Base-by-base conservation (phyloP, 2,329 filamentous ascomycete genomes). In the Nectriaceae sp. region DNA sequence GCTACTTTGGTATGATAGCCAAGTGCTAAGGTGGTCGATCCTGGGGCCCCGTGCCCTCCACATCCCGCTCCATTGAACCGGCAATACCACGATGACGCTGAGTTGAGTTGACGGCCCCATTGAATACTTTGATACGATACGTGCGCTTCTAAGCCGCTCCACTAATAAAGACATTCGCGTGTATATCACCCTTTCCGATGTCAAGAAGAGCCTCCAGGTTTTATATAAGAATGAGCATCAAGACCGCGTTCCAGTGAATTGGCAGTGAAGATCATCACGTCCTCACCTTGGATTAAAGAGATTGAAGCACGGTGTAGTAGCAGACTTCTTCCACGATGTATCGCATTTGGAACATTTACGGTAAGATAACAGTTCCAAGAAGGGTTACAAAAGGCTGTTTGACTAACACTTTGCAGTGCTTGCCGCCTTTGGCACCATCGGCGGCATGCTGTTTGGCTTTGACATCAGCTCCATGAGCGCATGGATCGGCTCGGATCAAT, bases 391-490 rank as follows among this genome's bases (percentile, higher is more conserved):
- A 31, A 31, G 10, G 15, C 26, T 31, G 10, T 16, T 1, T 4
- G 4, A 45, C 55, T 57, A 47, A 64, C 45, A 21, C 21, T 2
- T 3, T 20, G 4, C 24, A 70, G 68, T 65, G 1, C 60, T 71
- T 41, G 68, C 68, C 49, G 67, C 65, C 62, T 61, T 71, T 42
- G 69, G 67, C 63, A 73, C 70, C 50, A 71, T 73, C 42, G 70
- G 70, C 53, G 70, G 70, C 44, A 70, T 70, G 63, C 66, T 73
- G 26, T 80, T 80, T 55, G 77, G 76, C 48, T 83, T 83, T 63
- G 79, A 82, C 53, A 80, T 82, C 49, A 75, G 74, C 21, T 81
- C 78, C 48, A 82, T 82, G 75, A 77, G 75, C 15, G 80, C 78
- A 48, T 81, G 81, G 60, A 77, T 81, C 51, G 75, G 75, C 21